phyloP scores from a whole-genome alignment of 1,284 basidiomycete species.

The Ustilago lituana region DNA sequence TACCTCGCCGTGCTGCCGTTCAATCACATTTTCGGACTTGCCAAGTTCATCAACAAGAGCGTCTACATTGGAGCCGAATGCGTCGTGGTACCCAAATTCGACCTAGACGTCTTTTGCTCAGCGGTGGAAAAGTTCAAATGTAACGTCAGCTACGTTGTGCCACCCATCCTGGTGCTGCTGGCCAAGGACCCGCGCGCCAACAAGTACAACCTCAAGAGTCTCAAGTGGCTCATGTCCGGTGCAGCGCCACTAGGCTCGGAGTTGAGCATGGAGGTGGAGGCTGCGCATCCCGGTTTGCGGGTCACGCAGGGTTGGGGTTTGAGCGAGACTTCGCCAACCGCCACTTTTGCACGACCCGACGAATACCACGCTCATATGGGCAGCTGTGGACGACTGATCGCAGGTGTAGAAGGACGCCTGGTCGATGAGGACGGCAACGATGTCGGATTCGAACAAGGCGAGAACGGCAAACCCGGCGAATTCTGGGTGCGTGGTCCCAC shows the following conservation, averaged over 20 bases:
- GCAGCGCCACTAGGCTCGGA: conserved; percentile 81
- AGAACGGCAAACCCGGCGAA: conserved; percentile 68
- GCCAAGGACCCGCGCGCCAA: conserved; percentile 79
- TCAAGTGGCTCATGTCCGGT: conserved; percentile 76
- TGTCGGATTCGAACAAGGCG: conserved; percentile 69
- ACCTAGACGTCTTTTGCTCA: conserved; percentile 77
- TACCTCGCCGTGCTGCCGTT: conserved; percentile 56
- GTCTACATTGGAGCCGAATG: conserved; percentile 73
- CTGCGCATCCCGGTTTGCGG: conserved; percentile 69
- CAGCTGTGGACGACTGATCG: conserved; percentile 75
- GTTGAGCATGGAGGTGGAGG: conserved; percentile 73
- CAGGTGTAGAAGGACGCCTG: conserved; percentile 81
- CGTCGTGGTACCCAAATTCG: conserved; percentile 78
- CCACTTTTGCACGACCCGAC: conserved; percentile 65
- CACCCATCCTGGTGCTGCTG: conserved; percentile 81
- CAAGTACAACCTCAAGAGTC: conserved; percentile 76
- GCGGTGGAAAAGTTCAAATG: conserved; percentile 76
- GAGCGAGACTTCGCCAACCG: conserved; percentile 77
- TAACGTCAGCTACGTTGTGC: conserved; percentile 77
- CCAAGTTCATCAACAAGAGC: conserved; percentile 74
- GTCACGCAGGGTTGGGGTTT: conserved; percentile 74
- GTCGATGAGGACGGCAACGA: conserved; percentile 71
- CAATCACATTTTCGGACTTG: conserved; percentile 68
- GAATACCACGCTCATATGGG: conserved; percentile 55
- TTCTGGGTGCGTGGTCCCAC: conserved; percentile 43